These are phyloP conservation scores for Przewalskia tangutica DNA, from an alignment of 257 asterid genomes.

Conservation along the genomic window DNA sequence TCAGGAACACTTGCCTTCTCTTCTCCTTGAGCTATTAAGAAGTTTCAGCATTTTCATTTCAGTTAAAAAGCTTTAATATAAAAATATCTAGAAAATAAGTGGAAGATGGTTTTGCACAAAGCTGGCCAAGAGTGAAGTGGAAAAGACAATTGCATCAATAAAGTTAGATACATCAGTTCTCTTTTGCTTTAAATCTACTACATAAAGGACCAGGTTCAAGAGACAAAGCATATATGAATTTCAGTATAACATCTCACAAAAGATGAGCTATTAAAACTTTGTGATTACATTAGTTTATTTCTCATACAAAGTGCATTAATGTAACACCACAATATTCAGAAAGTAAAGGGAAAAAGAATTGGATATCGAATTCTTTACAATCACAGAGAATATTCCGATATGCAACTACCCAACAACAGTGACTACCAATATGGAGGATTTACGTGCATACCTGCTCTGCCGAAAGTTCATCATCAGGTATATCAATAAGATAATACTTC, in stretches of 20 bases:
- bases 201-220: not conserved
- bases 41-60: slow-evolving; percentile 6
- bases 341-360: not conserved
- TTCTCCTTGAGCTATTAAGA: slow-evolving; percentile 66
- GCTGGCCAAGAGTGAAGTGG: slow-evolving; percentile 4
- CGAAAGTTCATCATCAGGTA: slow-evolving; percentile 72
- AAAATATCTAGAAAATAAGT: not conserved
- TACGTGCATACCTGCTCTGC: slow-evolving; percentile 63
- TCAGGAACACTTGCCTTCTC: slow-evolving; percentile 69
- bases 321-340: not conserved
- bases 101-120: not conserved
- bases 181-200: not conserved
- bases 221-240: not conserved
- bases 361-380: not conserved
- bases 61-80: not conserved
- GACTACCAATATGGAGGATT: not conserved
- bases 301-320: not conserved
- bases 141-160: not conserved
- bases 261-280: not conserved
- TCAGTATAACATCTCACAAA: not conserved
- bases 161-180: not conserved
- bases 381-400: not conserved
- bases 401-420: not conserved
- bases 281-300: not conserved
- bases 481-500: slow-evolving; percentile 58